A percentile compares a stretch with the other conserved stretches of the same genome.
Conservation (phyloP, 176 grass and related monocot species). For the Elymus sibiricus region DNA sequence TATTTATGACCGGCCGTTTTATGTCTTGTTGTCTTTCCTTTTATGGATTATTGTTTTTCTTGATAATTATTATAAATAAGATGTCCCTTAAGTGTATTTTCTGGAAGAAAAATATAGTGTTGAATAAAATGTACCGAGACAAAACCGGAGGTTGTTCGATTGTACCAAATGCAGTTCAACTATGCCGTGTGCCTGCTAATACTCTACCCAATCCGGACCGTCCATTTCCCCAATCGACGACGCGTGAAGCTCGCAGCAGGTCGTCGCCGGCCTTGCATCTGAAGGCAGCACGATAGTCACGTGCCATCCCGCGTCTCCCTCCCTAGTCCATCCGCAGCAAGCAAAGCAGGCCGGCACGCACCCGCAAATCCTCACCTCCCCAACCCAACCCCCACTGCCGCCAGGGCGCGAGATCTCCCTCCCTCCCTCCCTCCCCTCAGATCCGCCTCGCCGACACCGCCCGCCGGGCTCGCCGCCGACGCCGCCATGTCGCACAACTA, state of each 20-base stretch:
- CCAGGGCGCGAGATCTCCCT: slow-evolving; percentile 38
- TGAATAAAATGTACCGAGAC: too few species aligned
- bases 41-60: too few species aligned
- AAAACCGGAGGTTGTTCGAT: neutral
- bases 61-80: too few species aligned
- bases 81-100: too few species aligned
- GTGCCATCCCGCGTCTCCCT: neutral
- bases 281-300: neutral
- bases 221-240: neutral
- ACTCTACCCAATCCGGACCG: neutral
- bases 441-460: slow-evolving; percentile 24
- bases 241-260: neutral
- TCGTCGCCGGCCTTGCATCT: neutral
- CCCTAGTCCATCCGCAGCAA: neutral
- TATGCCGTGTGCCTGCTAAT: neutral
- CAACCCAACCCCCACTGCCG: slow-evolving; percentile 17
- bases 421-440: neutral
- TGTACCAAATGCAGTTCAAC: neutral
- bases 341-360: slow-evolving; percentile 5
- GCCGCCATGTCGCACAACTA: slow-evolving; percentile 70
- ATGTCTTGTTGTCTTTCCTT: too few species aligned
- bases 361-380: slow-evolving; percentile 2
- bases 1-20: too few species aligned
- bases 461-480: neutral
- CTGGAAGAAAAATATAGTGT: too few species aligned